These are phyloP conservation scores for Cardamine occulta DNA, from an alignment of 345 rosid genomes.

Conservation along the genomic window DNA sequence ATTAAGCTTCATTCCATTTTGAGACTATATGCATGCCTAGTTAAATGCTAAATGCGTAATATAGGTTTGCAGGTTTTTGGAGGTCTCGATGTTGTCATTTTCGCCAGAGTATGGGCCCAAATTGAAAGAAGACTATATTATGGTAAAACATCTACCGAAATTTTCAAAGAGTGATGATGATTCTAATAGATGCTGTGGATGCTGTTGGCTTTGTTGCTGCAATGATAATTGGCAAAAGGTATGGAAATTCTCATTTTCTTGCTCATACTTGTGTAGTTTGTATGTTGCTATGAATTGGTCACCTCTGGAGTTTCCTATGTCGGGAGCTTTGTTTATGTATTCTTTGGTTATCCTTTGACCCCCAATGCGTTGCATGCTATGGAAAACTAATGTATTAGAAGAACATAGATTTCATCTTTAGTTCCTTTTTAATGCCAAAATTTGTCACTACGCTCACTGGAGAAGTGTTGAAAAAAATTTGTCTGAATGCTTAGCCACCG, in stretches of 20 bases:
- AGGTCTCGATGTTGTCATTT: conserved; percentile 94
- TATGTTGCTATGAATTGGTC: conserved; percentile 10
- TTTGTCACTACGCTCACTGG: conserved; percentile 12
- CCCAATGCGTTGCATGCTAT: conserved; percentile 11
- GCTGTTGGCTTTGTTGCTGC: conserved; percentile 84
- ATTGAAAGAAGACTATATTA: conserved; percentile 89
- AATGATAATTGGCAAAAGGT: conserved; percentile 99
- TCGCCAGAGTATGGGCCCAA: conserved; percentile 95
- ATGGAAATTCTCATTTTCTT: conserved; percentile 40
- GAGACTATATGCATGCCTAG: conserved; percentile 27
- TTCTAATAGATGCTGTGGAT: conserved; percentile 68
- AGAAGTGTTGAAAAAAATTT: not conserved
- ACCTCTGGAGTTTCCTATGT: conserved; percentile 15
- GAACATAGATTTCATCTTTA: conserved; percentile 10
- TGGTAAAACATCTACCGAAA: conserved; percentile 91
- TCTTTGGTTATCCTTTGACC: conserved; percentile 1
- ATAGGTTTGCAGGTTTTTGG: conserved; percentile 98
- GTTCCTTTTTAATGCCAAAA: conserved; percentile 3
- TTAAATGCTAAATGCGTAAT: conserved; percentile 44
- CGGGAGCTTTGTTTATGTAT: conserved; percentile 14
- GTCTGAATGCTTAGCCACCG: conserved; percentile 9
- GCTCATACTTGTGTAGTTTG: conserved; percentile 8
- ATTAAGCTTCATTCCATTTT: conserved; percentile 23
- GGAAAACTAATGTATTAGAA: not conserved
- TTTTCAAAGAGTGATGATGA: conserved; percentile 64